Base-by-base conservation (phyloP, 176 grass and related monocot species). In the Triticum monococcum region DNA sequence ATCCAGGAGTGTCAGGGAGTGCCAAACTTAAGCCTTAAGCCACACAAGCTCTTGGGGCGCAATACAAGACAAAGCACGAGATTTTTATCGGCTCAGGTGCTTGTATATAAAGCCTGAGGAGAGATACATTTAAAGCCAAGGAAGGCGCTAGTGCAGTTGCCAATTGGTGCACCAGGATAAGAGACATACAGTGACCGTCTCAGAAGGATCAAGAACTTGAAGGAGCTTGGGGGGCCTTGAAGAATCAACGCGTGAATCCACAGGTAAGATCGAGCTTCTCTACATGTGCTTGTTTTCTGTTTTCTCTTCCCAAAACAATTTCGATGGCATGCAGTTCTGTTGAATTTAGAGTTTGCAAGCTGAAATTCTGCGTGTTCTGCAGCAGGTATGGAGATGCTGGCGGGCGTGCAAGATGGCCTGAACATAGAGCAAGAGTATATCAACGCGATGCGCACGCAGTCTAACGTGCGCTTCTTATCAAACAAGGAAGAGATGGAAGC, bases 401-500 rank as follows among this genome's bases (percentile, higher is more conserved):
- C 3, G 13, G 43, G 12, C 1, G 13, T 3, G 23, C 30, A 45
- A 11, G 86, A 57, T 72, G 25, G 40, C 13, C 20, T 89, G 26
- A 83, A 17, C 60, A 67, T 86, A 20, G 87, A 92, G n/a, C 41
- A 89, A 36, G 83, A 85, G 64, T 92, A 86, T 80, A 33, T 32
- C 65, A 89, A 37, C 35, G 68, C 83, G 5, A 75, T 92, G n/a
- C 78, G 68, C 20, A 69, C 57, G 14, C 52, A 56, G 63, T 91
- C 86, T 13, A 85, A 85, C 41, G 57, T 54, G 26, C n/a, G 64
- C 6, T 88, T 91, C 41, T 23, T 80, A 14, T 59, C 81, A 33
- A 45, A 77, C 5, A 54, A 68, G 20, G 61, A 45, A 52, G 88
- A 52, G 61, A 76, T 82, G 78, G 86, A 86, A 64, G 64, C 26